Percentiles rank a stretch among this genome's conserved stretches.
Conservation (phyloP, 176 grass and related monocot species). For the Oryza glaberrima region DNA sequence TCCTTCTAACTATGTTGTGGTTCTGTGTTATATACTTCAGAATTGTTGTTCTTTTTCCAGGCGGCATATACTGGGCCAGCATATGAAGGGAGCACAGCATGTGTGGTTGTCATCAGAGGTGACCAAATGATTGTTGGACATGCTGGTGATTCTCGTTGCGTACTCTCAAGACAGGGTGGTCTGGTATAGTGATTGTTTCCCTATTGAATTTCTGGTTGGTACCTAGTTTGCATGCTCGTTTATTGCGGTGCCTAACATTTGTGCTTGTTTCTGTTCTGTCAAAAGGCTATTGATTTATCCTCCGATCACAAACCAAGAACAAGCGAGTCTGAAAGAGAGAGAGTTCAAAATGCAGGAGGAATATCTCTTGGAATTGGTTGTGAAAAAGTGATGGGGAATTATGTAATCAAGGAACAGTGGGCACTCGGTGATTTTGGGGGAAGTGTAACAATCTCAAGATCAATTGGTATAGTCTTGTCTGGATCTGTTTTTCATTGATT, state of each 20-base stretch:
- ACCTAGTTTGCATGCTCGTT: neutral
- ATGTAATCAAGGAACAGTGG: too few species aligned
- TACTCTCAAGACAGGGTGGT: conserved; percentile 32
- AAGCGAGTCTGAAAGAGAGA: neutral
- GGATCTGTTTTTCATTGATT: neutral
- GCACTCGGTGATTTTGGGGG: neutral
- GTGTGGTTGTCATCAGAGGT: conserved; percentile 27
- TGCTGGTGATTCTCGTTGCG: conserved; percentile 43
- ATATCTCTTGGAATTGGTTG: accelerated
- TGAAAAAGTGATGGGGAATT: neutral
- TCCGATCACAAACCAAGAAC: conserved; percentile 25
- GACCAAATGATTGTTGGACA: conserved; percentile 35
- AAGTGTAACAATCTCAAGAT: neutral
- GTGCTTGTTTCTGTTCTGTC: conserved; percentile 6
- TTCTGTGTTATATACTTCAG: neutral
- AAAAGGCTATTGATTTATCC: conserved; percentile 33
- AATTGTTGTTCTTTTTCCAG: neutral
- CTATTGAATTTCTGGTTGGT: neutral
- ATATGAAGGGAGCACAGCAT: conserved; percentile 15
- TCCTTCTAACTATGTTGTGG: neutral
- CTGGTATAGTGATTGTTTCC: conserved; percentile 13
- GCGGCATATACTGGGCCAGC: neutral
- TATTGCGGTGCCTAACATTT: conserved; percentile 11
- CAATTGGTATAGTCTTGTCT: conserved; percentile 12
- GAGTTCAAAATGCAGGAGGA: conserved; percentile 45